Evolutionary conservation across 495 filamentous ascomycete genomes (phyloP), one percentile per base, ranked within the genome.

Genomic region (Neurospora hispaniola): DNA sequence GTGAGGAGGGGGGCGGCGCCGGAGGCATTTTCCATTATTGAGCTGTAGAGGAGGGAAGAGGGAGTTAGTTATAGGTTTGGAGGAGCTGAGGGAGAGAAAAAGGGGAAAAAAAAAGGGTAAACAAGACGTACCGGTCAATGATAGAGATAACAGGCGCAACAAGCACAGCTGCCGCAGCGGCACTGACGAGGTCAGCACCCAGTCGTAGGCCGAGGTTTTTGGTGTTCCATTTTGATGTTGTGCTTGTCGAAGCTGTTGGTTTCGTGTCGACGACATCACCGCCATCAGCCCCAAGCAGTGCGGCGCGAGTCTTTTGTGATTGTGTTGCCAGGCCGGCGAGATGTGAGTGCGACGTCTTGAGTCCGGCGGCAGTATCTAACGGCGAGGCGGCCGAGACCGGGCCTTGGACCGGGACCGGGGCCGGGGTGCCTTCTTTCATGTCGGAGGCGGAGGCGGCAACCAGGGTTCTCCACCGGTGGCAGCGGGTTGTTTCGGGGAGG

Each of bases 21-120:
- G 54, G 93, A 94, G 18, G 95, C 93, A 84, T 97, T 97, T 82
- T 98, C 94, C 82, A 98, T 97, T 77, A 99, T 97, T 12, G 90
- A 93, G 71, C 93, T 97, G 76, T 10, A 31, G 2, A 31, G 27
- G 27, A 31, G n/a, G 18, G 40, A 1, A 41, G 9, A 9, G 42
- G 0, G 20, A 12, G 62, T 73, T 69, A 71, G 69, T 62, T 62
- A 74, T 31, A 10, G 40, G 31, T 12, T 23, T 38, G 35, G 35
- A 38, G 5, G 3, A 35, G 5, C 1, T 23, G 35, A 35, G 5
- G 35, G 35, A 35, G 35, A 35, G 35, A 5, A 5, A 2, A 35
- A 2, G 4, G 5, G 35, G 5, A 38, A 38, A 38, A 38, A 6
- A 38, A 38, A 38, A 39, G 20, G n/a, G 59, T 38, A 12, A 69